Evolutionary conservation across 371 early-diverging fungal species (phyloP).

Genomic region (Rhizopus sp.): DNA sequence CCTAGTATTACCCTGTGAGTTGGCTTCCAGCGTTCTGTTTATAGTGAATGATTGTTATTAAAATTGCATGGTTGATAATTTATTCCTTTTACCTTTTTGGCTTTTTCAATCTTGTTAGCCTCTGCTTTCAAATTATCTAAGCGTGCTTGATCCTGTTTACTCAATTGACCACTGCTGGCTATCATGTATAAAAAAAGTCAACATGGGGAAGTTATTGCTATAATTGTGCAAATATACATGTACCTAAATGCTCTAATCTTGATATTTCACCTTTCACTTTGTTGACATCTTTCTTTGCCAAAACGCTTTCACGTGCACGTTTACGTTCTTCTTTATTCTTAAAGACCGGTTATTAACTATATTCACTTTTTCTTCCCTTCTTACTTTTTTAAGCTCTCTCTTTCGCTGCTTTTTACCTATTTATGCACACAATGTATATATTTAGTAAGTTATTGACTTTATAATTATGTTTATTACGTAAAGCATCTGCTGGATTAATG

Average conservation of each 20-base stretch:
- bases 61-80: background rate
- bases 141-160: constrained; percentile 50
- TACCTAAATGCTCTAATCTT: constrained; percentile 52
- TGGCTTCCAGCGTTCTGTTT: background rate
- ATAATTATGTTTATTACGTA: constrained; percentile 30
- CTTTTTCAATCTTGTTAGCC: constrained; percentile 49
- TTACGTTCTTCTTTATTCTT: constrained; percentile 69
- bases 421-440: constrained; percentile 3
- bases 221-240: background rate
- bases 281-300: constrained; percentile 55
- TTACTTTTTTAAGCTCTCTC: constrained; percentile 66
- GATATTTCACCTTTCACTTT: constrained; percentile 47
- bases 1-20: constrained; percentile 15
- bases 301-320: constrained; percentile 49
- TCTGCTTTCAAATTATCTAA: constrained; percentile 47
- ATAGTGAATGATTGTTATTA: background rate
- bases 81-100: constrained; percentile 42
- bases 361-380: background rate
- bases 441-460: background rate
- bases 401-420: constrained; percentile 66
- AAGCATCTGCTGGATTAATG: constrained; percentile 55
- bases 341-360: background rate
- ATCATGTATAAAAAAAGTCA: background rate
- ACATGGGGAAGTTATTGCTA: background rate
- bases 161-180: constrained; percentile 46